Base-by-base conservation (phyloP, 208 protist genomes). In the Leishmania major region DNA sequence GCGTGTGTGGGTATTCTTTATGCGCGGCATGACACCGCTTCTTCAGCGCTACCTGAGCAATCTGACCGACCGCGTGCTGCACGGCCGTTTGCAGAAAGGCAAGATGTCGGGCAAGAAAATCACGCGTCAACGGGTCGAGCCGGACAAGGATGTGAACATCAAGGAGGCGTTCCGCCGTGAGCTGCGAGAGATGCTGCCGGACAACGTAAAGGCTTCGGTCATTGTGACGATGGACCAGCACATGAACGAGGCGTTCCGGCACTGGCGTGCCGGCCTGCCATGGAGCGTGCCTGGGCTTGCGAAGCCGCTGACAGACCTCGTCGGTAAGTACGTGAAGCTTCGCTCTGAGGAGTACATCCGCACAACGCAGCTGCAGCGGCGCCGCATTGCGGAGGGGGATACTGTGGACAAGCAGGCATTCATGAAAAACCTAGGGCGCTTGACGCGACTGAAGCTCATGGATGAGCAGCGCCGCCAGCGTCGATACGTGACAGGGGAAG, bases 311-410 rank as follows among this genome's bases (percentile, higher is more conserved):
- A 97, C 99, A 88, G 99, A 99, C 84, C 97, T 99, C 90, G 99
- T 99, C 45, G 86, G 99, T 22, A 98, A 99, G 87, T 99, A 99
- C 87, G 99, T 99, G 59, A 99, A 99, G 92, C 89, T 98, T 66
- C 99, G 99, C 88, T 98, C 99, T 4, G 99, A 99, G 92, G 99
- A 99, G 99, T 99, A 99, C 97, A 99, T 99, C 17, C 99, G 99
- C 75, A 97, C 99, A 0, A 96, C 99, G 37, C 99, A 99, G 90
- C 99, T 99, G 87, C 99, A 99, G 83, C 94, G 99, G 49, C 99
- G 99, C 86, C 96, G 99, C 70, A 99, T 99, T 80, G 90, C 95
- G 11, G 95, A 99, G 64, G 99, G 99, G 57, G 99, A 99, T 66
- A 99, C 99, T 47, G 99, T 99, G 10, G 99, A 99, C 89, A 99